Evolutionary conservation across 1,284 basidiomycete species (phyloP).

Genomic region (Paramarasmius palmivorus): DNA sequence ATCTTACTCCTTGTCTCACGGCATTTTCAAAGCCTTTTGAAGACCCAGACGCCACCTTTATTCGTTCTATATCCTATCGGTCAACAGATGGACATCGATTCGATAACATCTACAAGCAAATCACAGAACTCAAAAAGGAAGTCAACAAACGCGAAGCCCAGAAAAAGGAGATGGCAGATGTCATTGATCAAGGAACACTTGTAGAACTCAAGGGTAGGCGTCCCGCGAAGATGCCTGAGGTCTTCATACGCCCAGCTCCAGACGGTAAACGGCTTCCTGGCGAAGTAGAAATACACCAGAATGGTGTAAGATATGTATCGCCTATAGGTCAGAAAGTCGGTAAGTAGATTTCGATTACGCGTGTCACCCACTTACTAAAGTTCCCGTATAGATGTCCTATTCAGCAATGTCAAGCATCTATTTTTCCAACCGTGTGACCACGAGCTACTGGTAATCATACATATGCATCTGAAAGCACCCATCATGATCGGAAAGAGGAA

Average conservation of each 20-base stretch:
- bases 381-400: constrained; percentile 75
- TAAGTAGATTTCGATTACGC: constrained; percentile 36
- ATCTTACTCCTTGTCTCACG: neutral
- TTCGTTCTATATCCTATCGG: constrained; percentile 94
- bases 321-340: constrained; percentile 91
- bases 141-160: constrained; percentile 97
- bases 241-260: constrained; percentile 91
- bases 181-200: constrained; percentile 92
- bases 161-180: constrained; percentile 97
- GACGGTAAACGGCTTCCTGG: constrained; percentile 94
- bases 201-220: constrained; percentile 85
- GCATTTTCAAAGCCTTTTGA: constrained; percentile 78
- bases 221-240: constrained; percentile 85
- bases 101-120: constrained; percentile 86
- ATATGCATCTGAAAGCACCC: constrained; percentile 92
- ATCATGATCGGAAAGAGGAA: constrained; percentile 99
- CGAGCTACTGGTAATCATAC: constrained; percentile 93
- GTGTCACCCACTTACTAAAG: neutral
- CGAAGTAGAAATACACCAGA: constrained; percentile 97
- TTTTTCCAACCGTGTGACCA: constrained; percentile 99
- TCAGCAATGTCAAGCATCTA: constrained; percentile 97
- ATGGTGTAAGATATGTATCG: constrained; percentile 93
- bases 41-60: constrained; percentile 95
- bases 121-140: constrained; percentile 94
- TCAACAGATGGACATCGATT: constrained; percentile 90